phyloP scores from a whole-genome alignment of 2,329 filamentous ascomycete genomes.

The Lecanicillium sp. region DNA sequence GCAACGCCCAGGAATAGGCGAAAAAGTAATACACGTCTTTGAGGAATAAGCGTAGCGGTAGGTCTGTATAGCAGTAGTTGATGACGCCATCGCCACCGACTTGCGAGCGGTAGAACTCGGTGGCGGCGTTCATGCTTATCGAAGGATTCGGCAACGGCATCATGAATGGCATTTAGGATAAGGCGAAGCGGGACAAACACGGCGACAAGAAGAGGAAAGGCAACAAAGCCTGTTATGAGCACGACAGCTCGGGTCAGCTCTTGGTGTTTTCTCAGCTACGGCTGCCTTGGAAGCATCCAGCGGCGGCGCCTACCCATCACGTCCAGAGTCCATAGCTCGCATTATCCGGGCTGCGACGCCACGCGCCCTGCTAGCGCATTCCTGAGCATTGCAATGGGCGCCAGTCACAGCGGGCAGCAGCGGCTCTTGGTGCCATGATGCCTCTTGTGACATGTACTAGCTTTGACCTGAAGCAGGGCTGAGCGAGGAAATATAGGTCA shows the following conservation, averaged over 20 bases:
- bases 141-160: not conserved
- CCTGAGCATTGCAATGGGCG: not conserved
- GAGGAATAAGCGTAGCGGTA: slow-evolving; percentile 39
- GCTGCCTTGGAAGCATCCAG: too few relatives aligned
- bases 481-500: slow-evolving; percentile 4
- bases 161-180: not conserved
- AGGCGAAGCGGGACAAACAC: not conserved
- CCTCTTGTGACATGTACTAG: too few relatives aligned
- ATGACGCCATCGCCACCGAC: slow-evolving; percentile 48
- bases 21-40: slow-evolving; percentile 50
- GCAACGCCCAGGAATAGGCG: slow-evolving; percentile 45
- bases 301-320: too few relatives aligned
- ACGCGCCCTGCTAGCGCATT: too few relatives aligned
- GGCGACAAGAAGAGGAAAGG: too few relatives aligned
- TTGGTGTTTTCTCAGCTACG: too few relatives aligned
- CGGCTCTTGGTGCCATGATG: not conserved
- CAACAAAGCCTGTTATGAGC: not conserved
- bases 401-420: not conserved
- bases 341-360: too few relatives aligned
- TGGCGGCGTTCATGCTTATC: slow-evolving; percentile 22
- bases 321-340: too few relatives aligned
- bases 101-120: slow-evolving; percentile 50
- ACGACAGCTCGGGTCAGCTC: not conserved
- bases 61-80: slow-evolving; percentile 53
- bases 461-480: not conserved